Percentiles rank a stretch among this genome's conserved stretches.
Evolutionary conservation across 2,329 filamentous ascomycete genomes (phyloP).

Genomic region (Byssochlamys sp.): DNA sequence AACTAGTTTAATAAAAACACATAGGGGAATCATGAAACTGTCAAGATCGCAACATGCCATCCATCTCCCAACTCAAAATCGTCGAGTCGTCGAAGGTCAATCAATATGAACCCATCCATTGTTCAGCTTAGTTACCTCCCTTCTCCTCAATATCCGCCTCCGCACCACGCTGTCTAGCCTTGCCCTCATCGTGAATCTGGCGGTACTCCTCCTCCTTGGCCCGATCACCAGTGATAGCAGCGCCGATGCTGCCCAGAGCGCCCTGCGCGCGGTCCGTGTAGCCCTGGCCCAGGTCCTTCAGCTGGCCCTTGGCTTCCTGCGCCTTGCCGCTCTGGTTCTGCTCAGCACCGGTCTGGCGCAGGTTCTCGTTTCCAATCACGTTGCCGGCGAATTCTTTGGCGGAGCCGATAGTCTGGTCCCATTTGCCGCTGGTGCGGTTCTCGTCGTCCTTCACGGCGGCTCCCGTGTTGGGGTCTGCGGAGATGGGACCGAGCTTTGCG

Average conservation of each 20-base stretch:
- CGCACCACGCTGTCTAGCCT: conserved; percentile 72
- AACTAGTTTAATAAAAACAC: no score
- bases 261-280: conserved; percentile 59
- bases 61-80: neutral
- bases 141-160: conserved; percentile 70
- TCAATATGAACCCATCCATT: neutral
- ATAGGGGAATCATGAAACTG: no score
- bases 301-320: conserved; percentile 73
- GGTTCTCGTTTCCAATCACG: conserved; percentile 60
- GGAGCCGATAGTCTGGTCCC: conserved; percentile 82
- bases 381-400: conserved; percentile 74
- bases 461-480: conserved; percentile 56
- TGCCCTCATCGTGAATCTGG: conserved; percentile 66
- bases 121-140: conserved; percentile 6
- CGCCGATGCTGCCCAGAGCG: conserved; percentile 58
- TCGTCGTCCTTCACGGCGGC: conserved; percentile 47
- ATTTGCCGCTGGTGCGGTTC: conserved; percentile 61
- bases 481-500: conserved; percentile 62
- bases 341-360: conserved; percentile 64
- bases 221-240: conserved; percentile 63
- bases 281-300: conserved; percentile 63
- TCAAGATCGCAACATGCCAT: neutral
- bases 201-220: conserved; percentile 56
- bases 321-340: conserved; percentile 74
- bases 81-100: no score